Conservation (phyloP, 163 green algal genomes). For the Volvox carteri region DNA sequence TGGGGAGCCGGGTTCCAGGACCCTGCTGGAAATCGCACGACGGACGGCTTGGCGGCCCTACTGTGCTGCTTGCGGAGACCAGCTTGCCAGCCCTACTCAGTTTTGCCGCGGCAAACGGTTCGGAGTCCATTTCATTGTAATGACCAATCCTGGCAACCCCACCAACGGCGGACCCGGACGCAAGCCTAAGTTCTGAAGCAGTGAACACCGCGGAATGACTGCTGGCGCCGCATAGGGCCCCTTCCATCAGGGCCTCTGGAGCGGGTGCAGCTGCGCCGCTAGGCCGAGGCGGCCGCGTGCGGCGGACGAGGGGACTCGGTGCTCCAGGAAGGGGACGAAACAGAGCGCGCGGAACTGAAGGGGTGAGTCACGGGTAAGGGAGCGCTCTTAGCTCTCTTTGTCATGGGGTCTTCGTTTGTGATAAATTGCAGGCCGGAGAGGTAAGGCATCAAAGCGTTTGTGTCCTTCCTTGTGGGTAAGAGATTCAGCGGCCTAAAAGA, state of each 20-base stretch:
- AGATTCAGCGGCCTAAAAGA: too few relatives aligned
- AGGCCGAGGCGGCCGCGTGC: not conserved
- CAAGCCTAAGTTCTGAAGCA: not conserved
- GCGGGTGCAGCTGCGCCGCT: not conserved
- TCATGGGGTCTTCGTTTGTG: too few relatives aligned
- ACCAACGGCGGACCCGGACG: not conserved
- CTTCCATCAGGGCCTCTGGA: not conserved
- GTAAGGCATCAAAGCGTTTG: too few relatives aligned
- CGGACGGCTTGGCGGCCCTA: not conserved
- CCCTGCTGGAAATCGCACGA: too few relatives aligned
- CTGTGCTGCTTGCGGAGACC: not conserved
- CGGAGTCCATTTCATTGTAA: too few relatives aligned
- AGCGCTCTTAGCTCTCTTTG: too few relatives aligned
- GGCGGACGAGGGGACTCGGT: not conserved
- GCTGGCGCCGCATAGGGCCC: not conserved
- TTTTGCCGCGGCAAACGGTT: too few relatives aligned
- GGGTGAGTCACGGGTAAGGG: too few relatives aligned
- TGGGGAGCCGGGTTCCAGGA: too few relatives aligned
- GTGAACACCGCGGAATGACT: too few relatives aligned
- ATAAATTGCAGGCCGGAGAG: too few relatives aligned
- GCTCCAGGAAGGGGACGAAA: slow-evolving; percentile 30
- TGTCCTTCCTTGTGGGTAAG: too few relatives aligned
- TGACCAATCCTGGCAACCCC: not conserved
- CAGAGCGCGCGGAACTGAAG: not conserved
- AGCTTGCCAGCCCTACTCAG: not conserved